A percentile compares a stretch with the other conserved stretches of the same genome.
Conservation (phyloP, 495 filamentous ascomycete genomes). For the Diplogelasinospora grovesii region DNA sequence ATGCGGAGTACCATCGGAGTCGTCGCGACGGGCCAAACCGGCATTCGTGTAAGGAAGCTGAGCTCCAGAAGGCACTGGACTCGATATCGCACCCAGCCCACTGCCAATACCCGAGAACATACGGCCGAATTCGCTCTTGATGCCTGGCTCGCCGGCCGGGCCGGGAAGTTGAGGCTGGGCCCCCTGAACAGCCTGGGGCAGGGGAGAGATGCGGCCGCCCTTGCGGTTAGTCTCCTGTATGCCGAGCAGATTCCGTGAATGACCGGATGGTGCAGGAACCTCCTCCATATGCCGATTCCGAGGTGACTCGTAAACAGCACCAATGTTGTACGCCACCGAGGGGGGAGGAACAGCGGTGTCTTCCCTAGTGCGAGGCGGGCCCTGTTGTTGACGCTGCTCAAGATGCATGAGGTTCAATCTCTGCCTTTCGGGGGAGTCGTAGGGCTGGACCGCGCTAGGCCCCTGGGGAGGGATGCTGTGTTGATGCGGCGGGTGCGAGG, state of each 20-base stretch:
- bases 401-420: slow-evolving; percentile 28
- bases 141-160: slow-evolving; percentile 69
- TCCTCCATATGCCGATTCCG: slow-evolving; percentile 51
- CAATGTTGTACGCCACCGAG: slow-evolving; percentile 38
- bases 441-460: slow-evolving; percentile 30
- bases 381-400: slow-evolving; percentile 25
- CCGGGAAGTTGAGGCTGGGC: slow-evolving; percentile 72
- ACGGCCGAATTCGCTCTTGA: slow-evolving; percentile 86
- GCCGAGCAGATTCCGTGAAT: slow-evolving; percentile 46
- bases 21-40: slow-evolving; percentile 38
- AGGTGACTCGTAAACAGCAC: slow-evolving; percentile 29
- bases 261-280: slow-evolving; percentile 40
- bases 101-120: slow-evolving; percentile 90
- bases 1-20: slow-evolving; percentile 31
- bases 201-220: slow-evolving; percentile 63
- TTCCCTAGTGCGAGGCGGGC: slow-evolving; percentile 20
- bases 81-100: slow-evolving; percentile 61
- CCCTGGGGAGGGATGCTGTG: slow-evolving; percentile 33
- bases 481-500: slow-evolving; percentile 35
- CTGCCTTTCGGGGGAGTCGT: slow-evolving; percentile 46
- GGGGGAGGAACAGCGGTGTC: slow-evolving; percentile 37
- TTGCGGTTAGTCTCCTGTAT: slow-evolving; percentile 59
- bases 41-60: slow-evolving; percentile 37
- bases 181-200: slow-evolving; percentile 89
- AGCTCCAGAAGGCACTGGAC: slow-evolving; percentile 42